Conservation (phyloP, 768 basidiomycete genomes). For the Termitomyces sp. region DNA sequence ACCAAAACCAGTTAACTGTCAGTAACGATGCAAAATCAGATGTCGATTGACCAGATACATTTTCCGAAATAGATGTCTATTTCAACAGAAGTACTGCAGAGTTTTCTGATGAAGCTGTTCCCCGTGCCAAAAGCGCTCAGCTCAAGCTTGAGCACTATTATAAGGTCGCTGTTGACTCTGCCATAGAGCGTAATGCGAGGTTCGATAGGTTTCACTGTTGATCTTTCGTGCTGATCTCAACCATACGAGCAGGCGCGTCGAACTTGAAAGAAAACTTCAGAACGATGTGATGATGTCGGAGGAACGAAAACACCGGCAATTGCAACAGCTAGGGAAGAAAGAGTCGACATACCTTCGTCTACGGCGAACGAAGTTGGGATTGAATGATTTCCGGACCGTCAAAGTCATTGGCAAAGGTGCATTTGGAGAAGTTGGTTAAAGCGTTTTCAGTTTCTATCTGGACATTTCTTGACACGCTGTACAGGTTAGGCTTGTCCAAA, state of each 20-base stretch:
- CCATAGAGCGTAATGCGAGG: conserved; percentile 92
- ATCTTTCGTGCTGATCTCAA: background rate
- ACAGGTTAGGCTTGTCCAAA: conserved; percentile 90
- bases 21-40: conserved; percentile 7
- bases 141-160: conserved; percentile 96
- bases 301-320: conserved; percentile 81
- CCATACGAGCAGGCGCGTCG: conserved; percentile 63
- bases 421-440: conserved; percentile 80
- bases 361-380: conserved; percentile 81
- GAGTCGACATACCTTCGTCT: conserved; percentile 87
- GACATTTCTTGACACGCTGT: background rate
- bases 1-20: conserved; percentile 28
- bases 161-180: conserved; percentile 93
- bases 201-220: conserved; percentile 24
- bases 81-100: conserved; percentile 77
- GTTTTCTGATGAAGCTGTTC: conserved; percentile 77
- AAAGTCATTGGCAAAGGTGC: conserved; percentile 99
- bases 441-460: background rate
- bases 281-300: conserved; percentile 67
- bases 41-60: background rate
- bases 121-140: conserved; percentile 87
- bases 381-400: conserved; percentile 92
- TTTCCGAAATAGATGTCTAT: conserved; percentile 64
- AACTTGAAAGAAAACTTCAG: conserved; percentile 77
- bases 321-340: conserved; percentile 79